Percentiles rank a stretch among this genome's conserved stretches.
These are phyloP conservation scores for Scedosporium aurantiacum DNA, from an alignment of 2,329 filamentous ascomycete species.

Conservation along the genomic window DNA sequence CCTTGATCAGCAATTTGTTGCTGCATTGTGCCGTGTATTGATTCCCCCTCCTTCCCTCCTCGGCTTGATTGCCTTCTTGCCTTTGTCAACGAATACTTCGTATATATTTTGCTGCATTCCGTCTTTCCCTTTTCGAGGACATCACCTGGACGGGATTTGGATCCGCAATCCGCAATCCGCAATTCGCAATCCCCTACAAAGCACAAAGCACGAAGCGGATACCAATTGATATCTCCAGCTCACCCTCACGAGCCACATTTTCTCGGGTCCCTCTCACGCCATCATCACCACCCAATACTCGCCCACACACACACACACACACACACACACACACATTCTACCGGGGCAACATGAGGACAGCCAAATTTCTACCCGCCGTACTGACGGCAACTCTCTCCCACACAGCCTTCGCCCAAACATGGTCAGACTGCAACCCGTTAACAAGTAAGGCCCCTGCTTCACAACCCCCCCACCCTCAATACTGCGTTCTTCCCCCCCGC, in stretches of 20 bases:
- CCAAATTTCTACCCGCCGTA: slow-evolving; percentile 9
- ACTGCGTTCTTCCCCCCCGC: not conserved
- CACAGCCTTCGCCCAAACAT: slow-evolving; percentile 25
- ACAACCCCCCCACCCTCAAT: not conserved
- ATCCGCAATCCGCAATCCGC: too few species aligned
- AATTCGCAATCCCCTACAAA: too few species aligned
- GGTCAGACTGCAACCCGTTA: slow-evolving; percentile 28
- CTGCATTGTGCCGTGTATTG: not conserved
- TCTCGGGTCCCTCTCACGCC: too few species aligned
- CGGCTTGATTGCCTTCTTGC: not conserved
- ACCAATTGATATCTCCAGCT: too few species aligned
- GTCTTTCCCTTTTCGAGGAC: not conserved
- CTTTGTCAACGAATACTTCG: too few species aligned
- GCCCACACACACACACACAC: not conserved
- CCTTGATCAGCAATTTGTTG: not conserved
- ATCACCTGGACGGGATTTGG: too few species aligned
- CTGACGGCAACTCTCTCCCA: slow-evolving; percentile 15
- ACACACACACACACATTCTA: not conserved
- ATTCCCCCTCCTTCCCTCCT: not conserved
- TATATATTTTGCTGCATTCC: not conserved
- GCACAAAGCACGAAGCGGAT: too few species aligned
- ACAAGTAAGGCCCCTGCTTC: slow-evolving; percentile 17
- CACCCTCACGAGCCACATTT: too few species aligned
- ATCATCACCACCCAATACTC: too few species aligned
- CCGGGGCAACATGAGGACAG: not conserved